phyloP scores from a whole-genome alignment of 176 grass and related monocot genomes.

The Cymbopogon citratus region DNA sequence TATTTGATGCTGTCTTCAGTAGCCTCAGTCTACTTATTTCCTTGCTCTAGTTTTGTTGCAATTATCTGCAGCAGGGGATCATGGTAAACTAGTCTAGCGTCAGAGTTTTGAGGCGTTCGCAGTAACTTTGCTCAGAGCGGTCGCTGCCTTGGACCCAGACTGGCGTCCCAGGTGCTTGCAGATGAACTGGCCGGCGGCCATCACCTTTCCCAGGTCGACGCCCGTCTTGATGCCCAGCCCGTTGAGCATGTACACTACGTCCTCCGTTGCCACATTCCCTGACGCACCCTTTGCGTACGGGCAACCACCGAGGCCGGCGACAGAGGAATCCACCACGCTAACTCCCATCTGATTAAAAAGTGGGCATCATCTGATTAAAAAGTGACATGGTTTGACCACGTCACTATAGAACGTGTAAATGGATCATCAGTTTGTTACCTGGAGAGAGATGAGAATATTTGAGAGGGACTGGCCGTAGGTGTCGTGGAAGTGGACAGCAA shows the following conservation, averaged over 20 bases:
- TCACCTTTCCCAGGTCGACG: slow-evolving; percentile 64
- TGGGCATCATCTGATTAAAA: too few relatives aligned
- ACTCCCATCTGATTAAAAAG: slow-evolving; percentile 67
- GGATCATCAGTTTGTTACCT: slow-evolving; percentile 30
- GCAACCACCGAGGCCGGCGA: slow-evolving; percentile 70
- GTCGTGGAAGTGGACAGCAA: slow-evolving; percentile 96
- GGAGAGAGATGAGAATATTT: slow-evolving; percentile 84
- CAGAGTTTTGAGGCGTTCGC: slow-evolving; percentile 47
- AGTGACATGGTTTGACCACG: background rate
- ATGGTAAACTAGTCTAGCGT: background rate
- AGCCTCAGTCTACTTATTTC: background rate
- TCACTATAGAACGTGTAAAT: background rate
- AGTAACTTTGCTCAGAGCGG: slow-evolving; percentile 48
- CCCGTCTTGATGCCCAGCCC: slow-evolving; percentile 66
- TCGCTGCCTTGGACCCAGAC: slow-evolving; percentile 72
- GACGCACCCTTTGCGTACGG: slow-evolving; percentile 82
- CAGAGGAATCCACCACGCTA: slow-evolving; percentile 64
- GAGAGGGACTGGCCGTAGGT: slow-evolving; percentile 89
- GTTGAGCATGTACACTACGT: slow-evolving; percentile 83
- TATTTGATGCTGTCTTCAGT: background rate
- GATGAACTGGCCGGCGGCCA: slow-evolving; percentile 73
- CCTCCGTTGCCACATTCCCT: slow-evolving; percentile 79
- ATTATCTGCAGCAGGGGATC: background rate
- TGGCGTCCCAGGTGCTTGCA: slow-evolving; percentile 55
- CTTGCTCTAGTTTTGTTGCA: background rate